Evolutionary conservation across 2,329 filamentous ascomycete species (phyloP), one percentile per base, ranked within the genome.

Genomic region (Plectosphaerella cucumerina): DNA sequence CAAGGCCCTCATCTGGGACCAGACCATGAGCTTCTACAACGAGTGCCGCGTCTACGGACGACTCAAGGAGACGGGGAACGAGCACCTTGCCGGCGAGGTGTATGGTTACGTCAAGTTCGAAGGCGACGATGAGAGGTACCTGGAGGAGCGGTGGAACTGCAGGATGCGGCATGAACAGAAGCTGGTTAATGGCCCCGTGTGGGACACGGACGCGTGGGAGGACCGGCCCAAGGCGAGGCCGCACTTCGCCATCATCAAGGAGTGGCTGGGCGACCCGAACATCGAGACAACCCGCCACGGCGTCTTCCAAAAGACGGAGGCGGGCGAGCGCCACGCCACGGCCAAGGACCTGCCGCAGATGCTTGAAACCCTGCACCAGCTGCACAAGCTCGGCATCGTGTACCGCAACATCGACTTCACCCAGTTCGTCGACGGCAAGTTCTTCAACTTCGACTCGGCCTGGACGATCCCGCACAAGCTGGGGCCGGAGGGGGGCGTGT

Each of bases 41-140:
- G 50, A 52, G 35, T 52, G 50, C 31, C 50, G 50, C 14, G 50
- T 46, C 8, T 52, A 48, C 39, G 50, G 50, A 33, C 50, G 50
- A 11, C 50, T 52, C 46, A 48, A 52, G 45, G 50, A 48, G 31
- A 26, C 37, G 5, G 46, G 35, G 12, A 12, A 42, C 23, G 50
- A 52, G 50, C n/a, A 44, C 12, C 46, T 52, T 14, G 50, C 50
- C 17, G 35, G 44, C 46, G n/a, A 23, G 18, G 49, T 33, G 46
- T 34, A 44, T 21, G 50, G 50, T 12, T 52, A 49, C 39, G n/a
- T 50, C 3, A 31, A 8, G 8, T 31, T 31, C 26, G 12, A 31
- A 8, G 26, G 26, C 9, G 8, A 9, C 12, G 26, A 31, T 11
- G 12, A 31, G 26, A 31, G 26, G 6, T 31, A 31, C 26, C n/a